A percentile compares a stretch with the other conserved stretches of the same genome.
These are phyloP conservation scores for Anacardium occidentale DNA, from an alignment of 345 rosid species.

Conservation along the genomic window DNA sequence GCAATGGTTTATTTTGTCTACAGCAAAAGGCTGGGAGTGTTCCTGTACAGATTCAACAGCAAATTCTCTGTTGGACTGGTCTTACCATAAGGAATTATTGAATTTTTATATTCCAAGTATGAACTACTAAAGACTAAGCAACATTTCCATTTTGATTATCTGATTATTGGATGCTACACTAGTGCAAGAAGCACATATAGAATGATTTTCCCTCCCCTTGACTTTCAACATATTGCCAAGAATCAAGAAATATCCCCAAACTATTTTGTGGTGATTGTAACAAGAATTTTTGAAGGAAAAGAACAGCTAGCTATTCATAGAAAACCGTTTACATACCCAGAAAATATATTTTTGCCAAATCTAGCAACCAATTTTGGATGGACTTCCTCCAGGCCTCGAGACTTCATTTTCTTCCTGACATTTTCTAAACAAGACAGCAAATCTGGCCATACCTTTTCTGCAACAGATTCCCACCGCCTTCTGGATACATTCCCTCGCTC, in stretches of 20 bases:
- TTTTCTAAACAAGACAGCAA: constrained; percentile 40
- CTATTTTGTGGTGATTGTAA: neutral
- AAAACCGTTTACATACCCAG: constrained; percentile 34
- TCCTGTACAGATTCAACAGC: no score
- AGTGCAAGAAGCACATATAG: neutral
- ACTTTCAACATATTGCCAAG: neutral
- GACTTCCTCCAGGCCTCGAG: constrained; percentile 14
- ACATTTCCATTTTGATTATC: no score
- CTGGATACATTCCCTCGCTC: constrained; percentile 8
- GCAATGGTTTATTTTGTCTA: no score
- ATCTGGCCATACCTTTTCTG: constrained; percentile 47
- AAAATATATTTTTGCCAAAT: constrained; percentile 52
- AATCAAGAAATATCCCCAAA: neutral
- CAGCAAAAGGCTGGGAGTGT: no score
- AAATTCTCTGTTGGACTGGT: no score
- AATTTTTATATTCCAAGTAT: no score
- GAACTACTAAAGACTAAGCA: no score
- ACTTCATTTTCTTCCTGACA: constrained; percentile 29
- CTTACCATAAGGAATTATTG: no score
- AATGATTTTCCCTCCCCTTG: neutral
- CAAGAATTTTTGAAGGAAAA: neutral
- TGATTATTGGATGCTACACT: neutral
- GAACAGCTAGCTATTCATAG: neutral
- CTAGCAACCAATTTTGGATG: constrained; percentile 54
- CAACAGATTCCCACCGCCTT: constrained; percentile 39